Percentiles rank a stretch among this genome's conserved stretches.
Evolutionary conservation across 805 yeast species (phyloP).

Genomic region (Lachancea fermentati): DNA sequence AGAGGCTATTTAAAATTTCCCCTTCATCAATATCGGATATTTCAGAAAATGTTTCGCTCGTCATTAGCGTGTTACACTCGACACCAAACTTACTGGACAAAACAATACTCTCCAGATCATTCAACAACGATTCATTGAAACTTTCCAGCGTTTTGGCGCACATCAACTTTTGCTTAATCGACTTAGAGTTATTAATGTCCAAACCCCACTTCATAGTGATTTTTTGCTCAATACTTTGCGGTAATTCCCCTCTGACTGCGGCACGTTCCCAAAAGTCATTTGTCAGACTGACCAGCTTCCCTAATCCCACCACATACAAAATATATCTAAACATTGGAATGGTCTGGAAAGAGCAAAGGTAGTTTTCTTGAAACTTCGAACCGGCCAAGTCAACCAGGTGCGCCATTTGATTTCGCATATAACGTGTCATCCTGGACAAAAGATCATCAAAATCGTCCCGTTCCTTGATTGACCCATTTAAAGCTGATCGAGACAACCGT

Average conservation of each 20-base stretch:
- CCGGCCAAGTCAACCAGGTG: constrained; percentile 1
- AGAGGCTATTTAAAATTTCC: background rate
- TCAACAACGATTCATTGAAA: background rate
- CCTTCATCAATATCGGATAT: background rate
- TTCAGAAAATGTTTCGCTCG: background rate
- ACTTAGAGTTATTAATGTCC: constrained; percentile 9
- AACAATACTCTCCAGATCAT: background rate
- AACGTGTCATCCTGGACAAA: background rate
- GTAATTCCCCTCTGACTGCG: background rate
- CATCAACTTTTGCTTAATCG: constrained; percentile 10
- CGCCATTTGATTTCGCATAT: constrained; percentile 2
- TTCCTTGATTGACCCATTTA: background rate
- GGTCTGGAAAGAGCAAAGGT: constrained; percentile 14
- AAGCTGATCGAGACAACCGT: background rate
- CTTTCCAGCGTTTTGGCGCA: constrained; percentile 5
- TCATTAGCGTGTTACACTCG: background rate
- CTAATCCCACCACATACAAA: constrained; percentile 12
- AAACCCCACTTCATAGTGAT: constrained; percentile 22
- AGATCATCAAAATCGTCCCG: background rate
- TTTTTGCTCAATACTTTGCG: constrained; percentile 10
- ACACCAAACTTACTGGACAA: constrained; percentile 1
- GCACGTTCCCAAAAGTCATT: constrained; percentile 11
- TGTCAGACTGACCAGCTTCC: constrained; percentile 5
- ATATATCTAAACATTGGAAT: constrained; percentile 14
- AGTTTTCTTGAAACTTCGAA: constrained; percentile 2